phyloP scores from a whole-genome alignment of 2,329 filamentous ascomycete species.

The Ophiocordyceps sinensis region DNA sequence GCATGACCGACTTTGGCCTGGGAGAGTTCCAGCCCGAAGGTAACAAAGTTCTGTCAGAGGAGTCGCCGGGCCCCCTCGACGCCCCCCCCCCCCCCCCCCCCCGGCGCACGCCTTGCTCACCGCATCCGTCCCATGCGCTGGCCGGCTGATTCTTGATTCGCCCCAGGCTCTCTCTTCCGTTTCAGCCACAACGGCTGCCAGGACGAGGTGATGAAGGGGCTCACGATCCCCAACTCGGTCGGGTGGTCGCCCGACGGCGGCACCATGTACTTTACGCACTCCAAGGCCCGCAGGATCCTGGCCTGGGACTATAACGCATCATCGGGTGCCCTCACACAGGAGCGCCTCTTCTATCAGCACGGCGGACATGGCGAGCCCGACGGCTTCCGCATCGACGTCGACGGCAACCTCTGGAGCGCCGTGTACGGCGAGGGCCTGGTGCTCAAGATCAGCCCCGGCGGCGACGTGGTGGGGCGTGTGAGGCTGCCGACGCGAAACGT shows the following conservation, averaged over 20 bases:
- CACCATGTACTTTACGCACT: constrained; percentile 75
- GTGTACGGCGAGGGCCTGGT: constrained; percentile 69
- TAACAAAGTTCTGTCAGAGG: constrained; percentile 9
- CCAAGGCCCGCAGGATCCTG: constrained; percentile 53
- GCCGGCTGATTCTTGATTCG: no score
- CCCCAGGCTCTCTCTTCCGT: constrained; percentile 55
- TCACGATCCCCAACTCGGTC: constrained; percentile 75
- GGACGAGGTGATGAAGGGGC: constrained; percentile 42
- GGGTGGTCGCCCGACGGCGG: constrained; percentile 62
- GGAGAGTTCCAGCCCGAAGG: constrained; percentile 47
- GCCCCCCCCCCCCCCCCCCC: no score
- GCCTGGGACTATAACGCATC: constrained; percentile 57
- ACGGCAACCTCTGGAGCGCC: constrained; percentile 81
- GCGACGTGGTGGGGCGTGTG: constrained; percentile 60
- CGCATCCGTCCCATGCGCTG: no score
- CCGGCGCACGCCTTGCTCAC: no score
- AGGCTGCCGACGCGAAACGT: constrained; percentile 63
- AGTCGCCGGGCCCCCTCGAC: background rate
- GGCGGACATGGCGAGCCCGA: constrained; percentile 56
- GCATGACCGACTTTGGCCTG: constrained; percentile 61
- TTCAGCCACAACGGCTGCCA: constrained; percentile 49
- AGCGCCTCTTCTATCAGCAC: constrained; percentile 60
- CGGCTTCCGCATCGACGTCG: constrained; percentile 69
- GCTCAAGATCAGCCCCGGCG: constrained; percentile 55
- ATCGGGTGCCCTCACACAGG: constrained; percentile 52